Evolutionary conservation across 2,329 filamentous ascomycete species (phyloP).

Genomic region (Graphilbum fragrans): DNA sequence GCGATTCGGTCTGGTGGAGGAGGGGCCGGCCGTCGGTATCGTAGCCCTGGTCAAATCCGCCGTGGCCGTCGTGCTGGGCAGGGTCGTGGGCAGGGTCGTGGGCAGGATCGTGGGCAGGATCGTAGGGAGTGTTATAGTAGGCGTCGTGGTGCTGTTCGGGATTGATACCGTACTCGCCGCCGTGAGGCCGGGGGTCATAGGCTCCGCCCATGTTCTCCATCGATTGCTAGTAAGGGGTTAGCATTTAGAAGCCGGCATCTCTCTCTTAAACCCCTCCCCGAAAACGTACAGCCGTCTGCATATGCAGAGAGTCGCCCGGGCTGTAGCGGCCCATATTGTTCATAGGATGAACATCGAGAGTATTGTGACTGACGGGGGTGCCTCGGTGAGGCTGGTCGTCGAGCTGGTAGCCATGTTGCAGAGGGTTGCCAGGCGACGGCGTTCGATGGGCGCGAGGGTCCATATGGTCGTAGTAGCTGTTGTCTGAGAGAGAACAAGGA

Average conservation of each 20-base stretch:
- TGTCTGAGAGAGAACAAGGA: slow-evolving; percentile 25
- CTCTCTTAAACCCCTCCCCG: neutral
- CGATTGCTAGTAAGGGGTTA: slow-evolving; percentile 29
- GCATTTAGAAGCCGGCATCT: neutral
- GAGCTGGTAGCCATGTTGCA: slow-evolving; percentile 67
- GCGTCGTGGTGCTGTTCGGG: slow-evolving; percentile 79
- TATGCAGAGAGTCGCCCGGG: slow-evolving; percentile 63
- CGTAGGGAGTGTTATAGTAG: slow-evolving; percentile 76
- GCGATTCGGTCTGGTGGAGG: slow-evolving; percentile 48
- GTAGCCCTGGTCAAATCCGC: slow-evolving; percentile 48
- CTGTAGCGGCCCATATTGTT: slow-evolving; percentile 34
- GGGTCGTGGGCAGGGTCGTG: slow-evolving; percentile 36
- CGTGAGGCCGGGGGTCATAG: slow-evolving; percentile 34
- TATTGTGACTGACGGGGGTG: slow-evolving; percentile 28
- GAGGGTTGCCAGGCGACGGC: slow-evolving; percentile 65
- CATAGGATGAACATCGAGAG: slow-evolving; percentile 48
- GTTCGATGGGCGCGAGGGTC: slow-evolving; percentile 47
- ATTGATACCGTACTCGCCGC: slow-evolving; percentile 60
- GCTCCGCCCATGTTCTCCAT: slow-evolving; percentile 34
- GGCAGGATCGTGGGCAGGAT: slow-evolving; percentile 35
- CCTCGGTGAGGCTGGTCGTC: slow-evolving; percentile 61
- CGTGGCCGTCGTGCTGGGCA: slow-evolving; percentile 43
- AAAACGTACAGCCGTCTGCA: slow-evolving; percentile 69
- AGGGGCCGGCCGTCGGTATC: slow-evolving; percentile 66
- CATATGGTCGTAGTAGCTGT: slow-evolving; percentile 48